Evolutionary conservation across 2,329 filamentous ascomycete species (phyloP), one percentile per base, ranked within the genome.

Genomic region (Zymoseptoria ardabiliae): DNA sequence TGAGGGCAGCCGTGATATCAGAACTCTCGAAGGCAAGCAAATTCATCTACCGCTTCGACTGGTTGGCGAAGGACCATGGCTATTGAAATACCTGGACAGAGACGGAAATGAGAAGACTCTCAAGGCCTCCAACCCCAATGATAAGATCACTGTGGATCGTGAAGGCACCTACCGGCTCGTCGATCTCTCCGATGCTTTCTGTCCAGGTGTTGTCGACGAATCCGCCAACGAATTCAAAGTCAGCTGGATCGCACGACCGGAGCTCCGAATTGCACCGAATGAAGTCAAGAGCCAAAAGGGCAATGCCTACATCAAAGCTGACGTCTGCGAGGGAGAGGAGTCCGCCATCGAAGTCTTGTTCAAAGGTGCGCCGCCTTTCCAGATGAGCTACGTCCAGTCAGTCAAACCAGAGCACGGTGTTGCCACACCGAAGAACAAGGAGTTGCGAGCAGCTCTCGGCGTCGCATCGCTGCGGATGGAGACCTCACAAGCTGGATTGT

Each of bases 251-350:
- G 82, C 89, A 35, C 85, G 92, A 53, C 95, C 94, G 0, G 79
- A 85, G 63, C 80, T 95, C 50, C 63, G 66, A 8, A 82, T 81
- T 13, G 72, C 94, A 52, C 79, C 85, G 5, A 82, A 88, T 61
- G 84, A 83, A 19, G 82, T 85, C 53, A 80, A 90, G 53, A 78
- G 78, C 10, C 74, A 70, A 17, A 69, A 80, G 41, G 77, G 79
- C 17, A 78, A 79, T 25, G 79, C 80, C 35, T 89, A 87, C 70
- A 72, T 86, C 66, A 95, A 95, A 74, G 82, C 86, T 50, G 87
- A 92, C 61, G 87, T 99, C 28, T 99, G 94, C 70, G 92, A 99
- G 76, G 93, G 93, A 28, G 93, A 97, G 62, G 89, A 96, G 69
- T 93, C 97, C 72, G 85, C 86, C 3, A 86, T 97, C 58, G 91